Evolutionary conservation across 192 early-diverging fungal genomes (phyloP), one percentile per base, ranked within the genome.

Genomic region (Chytriomyces confervae): DNA sequence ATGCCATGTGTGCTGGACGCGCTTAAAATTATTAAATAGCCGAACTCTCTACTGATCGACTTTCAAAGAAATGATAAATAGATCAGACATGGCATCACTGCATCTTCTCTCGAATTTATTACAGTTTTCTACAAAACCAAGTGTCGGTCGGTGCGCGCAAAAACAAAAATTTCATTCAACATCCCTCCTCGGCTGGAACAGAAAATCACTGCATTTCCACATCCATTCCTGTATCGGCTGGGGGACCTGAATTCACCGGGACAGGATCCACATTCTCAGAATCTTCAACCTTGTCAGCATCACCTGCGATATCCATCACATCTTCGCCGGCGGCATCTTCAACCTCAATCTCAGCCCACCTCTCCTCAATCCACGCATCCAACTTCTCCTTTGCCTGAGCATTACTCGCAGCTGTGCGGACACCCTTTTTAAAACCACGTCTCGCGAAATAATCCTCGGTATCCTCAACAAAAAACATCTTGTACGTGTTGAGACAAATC

Each of bases 401-500:
- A 9, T 53, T 46, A 27, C 61, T 72, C 57, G 11, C 77, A 0
- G 2, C n/a, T 11, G 8, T 10, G 3, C 72, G 20, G 1, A 0
- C 20, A 11, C 5, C 46, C 8, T 18, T 10, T 50, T 63, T 53
- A 68, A 60, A 2, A 3, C 67, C 77, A 62, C 20, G 47, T 20
- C 66, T 18, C 29, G 79, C 67, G 66, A 94, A 98, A 83, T 89
- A 91, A 73, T 99, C 98, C 81, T 99, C 98, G 3, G 96, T 96
- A 36, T 93, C 88, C 60, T 92, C 94, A 36, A 99, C 92, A 81
- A 96, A 99, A 80, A 95, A 98, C 69, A 99, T 94, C 86, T 96
- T 95, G 89, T 99, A 99, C 7, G 97, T 97, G 81, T 98, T 96
- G 61, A 95, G 90, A 53, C 94, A 94, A 60, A 99, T 97, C 88